Base-by-base conservation (phyloP, 2,329 filamentous ascomycete genomes). In the Microcera coccophila region DNA sequence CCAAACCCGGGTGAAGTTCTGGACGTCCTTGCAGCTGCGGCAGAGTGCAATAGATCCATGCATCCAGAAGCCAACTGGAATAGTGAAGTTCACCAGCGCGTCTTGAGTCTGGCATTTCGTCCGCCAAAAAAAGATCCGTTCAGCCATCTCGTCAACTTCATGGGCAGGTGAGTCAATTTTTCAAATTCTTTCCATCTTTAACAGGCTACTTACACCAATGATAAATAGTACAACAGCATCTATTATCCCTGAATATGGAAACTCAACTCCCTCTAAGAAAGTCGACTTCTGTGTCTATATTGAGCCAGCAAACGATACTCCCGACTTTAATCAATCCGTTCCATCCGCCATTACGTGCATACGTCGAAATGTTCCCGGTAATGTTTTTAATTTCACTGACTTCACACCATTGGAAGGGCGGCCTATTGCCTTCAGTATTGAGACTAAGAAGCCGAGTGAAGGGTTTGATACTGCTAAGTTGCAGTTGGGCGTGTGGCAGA, bases 71-170 rank as follows among this genome's bases (percentile, higher is more conserved):
- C 33, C 3, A 40, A 44, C n/a, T 49, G 38, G 47, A 47, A 47
- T 18, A 16, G 42, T 7, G 38, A 44, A 18, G 47, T 49, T 9
- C 38, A 49, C 28, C 36, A 44, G 4, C 38, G 14, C 5, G 35
- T 49, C 8, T 15, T 49, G 11, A 21, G 36, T n/a, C n/a, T 49
- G 18, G 47, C 44, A 5, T 47, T 49, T 29, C 47, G 37, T 3
- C 41, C 41, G 9, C 34, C 18, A 9, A 38, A 14, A 3, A 32
- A 44, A 34, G 19, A 15, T 3, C 10, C 18, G 9, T 42, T 29
- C 11, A 20, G 20, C 4, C 47, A 50, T 18, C 32, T 50, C 4
- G 33, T 50, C 8, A 45, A 48, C 36, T 50, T 50, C 21, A 45
- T 42, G 36, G 28, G 44, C 39, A 35, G 38, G 47, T 47, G 34